A percentile compares a stretch with the other conserved stretches of the same genome.
Evolutionary conservation across 768 basidiomycete species (phyloP).

Genomic region (Trametes punicea): DNA sequence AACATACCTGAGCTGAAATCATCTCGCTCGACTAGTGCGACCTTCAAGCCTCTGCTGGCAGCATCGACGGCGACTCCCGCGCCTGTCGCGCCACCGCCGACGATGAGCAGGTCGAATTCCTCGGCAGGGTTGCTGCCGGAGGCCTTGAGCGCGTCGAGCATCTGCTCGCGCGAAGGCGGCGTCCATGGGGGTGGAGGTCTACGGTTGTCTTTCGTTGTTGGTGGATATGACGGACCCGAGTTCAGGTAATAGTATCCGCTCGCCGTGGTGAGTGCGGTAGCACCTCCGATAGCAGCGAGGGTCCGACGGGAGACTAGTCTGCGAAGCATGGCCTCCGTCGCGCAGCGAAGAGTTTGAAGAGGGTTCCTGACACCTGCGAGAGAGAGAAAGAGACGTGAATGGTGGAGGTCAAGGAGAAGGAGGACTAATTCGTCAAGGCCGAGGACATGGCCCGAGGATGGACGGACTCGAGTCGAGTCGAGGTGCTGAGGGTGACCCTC

Average conservation of each 20-base stretch:
- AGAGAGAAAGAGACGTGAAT: neutral
- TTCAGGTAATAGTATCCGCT: constrained; percentile 71
- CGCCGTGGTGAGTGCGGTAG: constrained; percentile 50
- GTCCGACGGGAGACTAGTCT: constrained; percentile 48
- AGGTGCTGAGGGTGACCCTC: neutral
- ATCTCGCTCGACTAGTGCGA: constrained; percentile 89
- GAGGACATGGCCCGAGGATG: neutral
- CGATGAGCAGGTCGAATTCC: constrained; percentile 76
- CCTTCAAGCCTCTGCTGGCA: constrained; percentile 84
- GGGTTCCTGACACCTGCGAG: constrained; percentile 5
- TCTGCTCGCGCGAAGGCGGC: constrained; percentile 64
- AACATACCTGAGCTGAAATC: constrained; percentile 81
- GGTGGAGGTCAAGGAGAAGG: neutral
- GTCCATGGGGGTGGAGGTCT: constrained; percentile 78
- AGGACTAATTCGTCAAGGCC: neutral
- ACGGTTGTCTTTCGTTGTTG: constrained; percentile 61
- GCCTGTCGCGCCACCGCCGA: constrained; percentile 95
- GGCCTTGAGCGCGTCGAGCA: constrained; percentile 56
- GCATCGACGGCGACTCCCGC: constrained; percentile 97
- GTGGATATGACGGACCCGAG: constrained; percentile 66
- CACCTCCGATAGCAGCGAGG: constrained; percentile 49
- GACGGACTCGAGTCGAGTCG: neutral
- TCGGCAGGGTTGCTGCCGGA: constrained; percentile 41
- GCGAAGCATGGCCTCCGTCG: constrained; percentile 18
- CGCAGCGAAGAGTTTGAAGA: constrained; percentile 14